Conservation (phyloP, 768 basidiomycete species). For the Pluteus cervinus region DNA sequence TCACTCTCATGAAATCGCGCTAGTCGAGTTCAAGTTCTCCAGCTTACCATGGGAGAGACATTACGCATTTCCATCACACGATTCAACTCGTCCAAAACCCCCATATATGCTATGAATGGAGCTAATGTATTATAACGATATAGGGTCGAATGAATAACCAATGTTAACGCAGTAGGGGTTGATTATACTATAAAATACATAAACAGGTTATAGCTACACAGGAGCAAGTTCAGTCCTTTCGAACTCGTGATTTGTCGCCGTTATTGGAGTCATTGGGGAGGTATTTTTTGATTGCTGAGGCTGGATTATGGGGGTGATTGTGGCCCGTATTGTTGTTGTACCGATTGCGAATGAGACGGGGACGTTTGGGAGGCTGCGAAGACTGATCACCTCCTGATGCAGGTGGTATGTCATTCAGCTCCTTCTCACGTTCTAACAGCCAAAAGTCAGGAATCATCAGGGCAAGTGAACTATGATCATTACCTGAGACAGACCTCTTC, state of each 20-base stretch:
- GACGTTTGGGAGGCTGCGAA: conserved; percentile 49
- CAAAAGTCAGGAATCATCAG: conserved; percentile 3
- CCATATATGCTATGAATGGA: conserved; percentile 3
- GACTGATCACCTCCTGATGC: conserved; percentile 30
- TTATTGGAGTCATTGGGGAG: conserved; percentile 60
- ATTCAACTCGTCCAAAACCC: conserved; percentile 24
- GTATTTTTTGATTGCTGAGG: conserved; percentile 50
- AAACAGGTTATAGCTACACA: background rate
- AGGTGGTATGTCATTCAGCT: conserved; percentile 29
- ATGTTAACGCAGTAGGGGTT: too few species aligned
- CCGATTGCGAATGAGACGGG: conserved; percentile 50
- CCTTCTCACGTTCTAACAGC: conserved; percentile 58
- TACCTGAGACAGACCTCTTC: conserved; percentile 69
- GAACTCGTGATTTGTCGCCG: conserved; percentile 48
- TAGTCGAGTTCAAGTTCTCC: conserved; percentile 14
- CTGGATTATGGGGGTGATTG: conserved; percentile 39
- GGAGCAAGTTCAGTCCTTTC: conserved; percentile 43
- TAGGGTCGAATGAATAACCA: too few species aligned
- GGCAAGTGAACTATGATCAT: conserved; percentile 13
- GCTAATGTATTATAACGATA: too few species aligned
- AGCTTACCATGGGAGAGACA: conserved; percentile 34
- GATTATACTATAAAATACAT: conserved; percentile 14
- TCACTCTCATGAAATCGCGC: conserved; percentile 68
- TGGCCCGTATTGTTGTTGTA: conserved; percentile 26
- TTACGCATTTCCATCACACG: conserved; percentile 6